Evolutionary conservation across 306 rosid genomes (phyloP).

Genomic region (Cucurbita argyrosperma): DNA sequence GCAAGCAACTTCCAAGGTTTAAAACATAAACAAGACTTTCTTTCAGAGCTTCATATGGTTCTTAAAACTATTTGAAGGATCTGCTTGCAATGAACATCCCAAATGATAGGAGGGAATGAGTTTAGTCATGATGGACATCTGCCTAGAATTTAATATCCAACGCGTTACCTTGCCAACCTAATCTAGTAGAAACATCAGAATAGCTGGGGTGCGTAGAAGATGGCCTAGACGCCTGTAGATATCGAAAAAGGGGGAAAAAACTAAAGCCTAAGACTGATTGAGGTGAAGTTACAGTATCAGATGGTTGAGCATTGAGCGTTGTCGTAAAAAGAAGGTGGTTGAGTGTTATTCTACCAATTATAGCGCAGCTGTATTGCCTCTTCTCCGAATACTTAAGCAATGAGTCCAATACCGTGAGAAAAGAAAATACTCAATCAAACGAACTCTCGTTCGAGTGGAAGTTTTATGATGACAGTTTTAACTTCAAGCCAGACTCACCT

Average conservation of each 20-base stretch:
- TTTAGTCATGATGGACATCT: too few species aligned
- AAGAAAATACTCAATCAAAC: background rate
- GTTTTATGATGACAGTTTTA: too few species aligned
- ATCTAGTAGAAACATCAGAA: too few species aligned
- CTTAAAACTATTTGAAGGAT: background rate
- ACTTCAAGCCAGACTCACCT: too few species aligned
- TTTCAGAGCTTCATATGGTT: background rate
- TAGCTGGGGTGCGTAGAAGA: too few species aligned
- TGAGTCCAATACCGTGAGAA: background rate
- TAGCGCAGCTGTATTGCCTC: background rate
- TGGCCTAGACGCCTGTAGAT: too few species aligned
- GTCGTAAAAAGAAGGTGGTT: background rate
- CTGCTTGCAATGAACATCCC: background rate
- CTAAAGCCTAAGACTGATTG: background rate
- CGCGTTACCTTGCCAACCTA: background rate
- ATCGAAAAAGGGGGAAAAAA: background rate
- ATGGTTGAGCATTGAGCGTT: background rate
- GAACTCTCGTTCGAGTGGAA: background rate
- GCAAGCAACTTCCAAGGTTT: background rate
- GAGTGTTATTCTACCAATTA: background rate
- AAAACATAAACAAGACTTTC: background rate
- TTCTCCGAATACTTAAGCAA: background rate
- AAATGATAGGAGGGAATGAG: too few species aligned
- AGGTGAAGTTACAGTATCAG: background rate
- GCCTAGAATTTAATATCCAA: too few species aligned